Percentiles rank a stretch among this genome's conserved stretches.
Evolutionary conservation across 225 moss, liverwort and hornwort species (phyloP).

Genomic region (Ulota crispa): DNA sequence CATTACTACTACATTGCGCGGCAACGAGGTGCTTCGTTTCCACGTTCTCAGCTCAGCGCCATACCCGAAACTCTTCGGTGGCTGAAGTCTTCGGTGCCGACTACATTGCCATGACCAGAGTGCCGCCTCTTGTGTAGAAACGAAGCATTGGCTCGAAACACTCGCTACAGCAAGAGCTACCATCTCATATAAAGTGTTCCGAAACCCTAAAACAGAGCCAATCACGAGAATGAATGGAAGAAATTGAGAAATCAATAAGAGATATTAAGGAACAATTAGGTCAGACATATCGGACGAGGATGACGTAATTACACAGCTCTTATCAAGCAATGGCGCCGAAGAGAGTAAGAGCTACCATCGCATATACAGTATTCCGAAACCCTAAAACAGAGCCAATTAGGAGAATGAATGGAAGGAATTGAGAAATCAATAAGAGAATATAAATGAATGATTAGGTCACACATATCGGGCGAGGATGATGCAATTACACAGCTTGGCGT

Average conservation of each 20-base stretch:
- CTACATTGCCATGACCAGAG: slow-evolving; percentile 15
- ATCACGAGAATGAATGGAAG: not conserved
- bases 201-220: not conserved
- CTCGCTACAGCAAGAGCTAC: slow-evolving; percentile 33
- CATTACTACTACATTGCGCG: not conserved
- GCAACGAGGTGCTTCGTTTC: slow-evolving; percentile 5
- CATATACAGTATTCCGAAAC: not conserved
- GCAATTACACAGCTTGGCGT: no score
- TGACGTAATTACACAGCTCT: not conserved
- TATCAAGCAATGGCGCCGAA: not conserved
- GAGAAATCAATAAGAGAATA: not conserved
- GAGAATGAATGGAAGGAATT: not conserved
- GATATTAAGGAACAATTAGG: no score
- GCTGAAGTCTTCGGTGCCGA: slow-evolving; percentile 11
- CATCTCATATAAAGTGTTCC: slow-evolving; percentile 22
- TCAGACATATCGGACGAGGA: not conserved
- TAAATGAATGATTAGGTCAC: no score
- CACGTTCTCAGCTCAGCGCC: not conserved
- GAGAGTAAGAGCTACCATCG: slow-evolving; percentile 29
- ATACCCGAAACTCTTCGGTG: slow-evolving; percentile 20
- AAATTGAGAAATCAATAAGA: not conserved
- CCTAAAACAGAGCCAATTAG: not conserved
- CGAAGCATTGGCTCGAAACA: slow-evolving; percentile 23
- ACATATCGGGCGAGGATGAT: not conserved
- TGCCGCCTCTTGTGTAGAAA: slow-evolving; percentile 21